Conservation (phyloP, 768 basidiomycete genomes). For the Boletus sp. region DNA sequence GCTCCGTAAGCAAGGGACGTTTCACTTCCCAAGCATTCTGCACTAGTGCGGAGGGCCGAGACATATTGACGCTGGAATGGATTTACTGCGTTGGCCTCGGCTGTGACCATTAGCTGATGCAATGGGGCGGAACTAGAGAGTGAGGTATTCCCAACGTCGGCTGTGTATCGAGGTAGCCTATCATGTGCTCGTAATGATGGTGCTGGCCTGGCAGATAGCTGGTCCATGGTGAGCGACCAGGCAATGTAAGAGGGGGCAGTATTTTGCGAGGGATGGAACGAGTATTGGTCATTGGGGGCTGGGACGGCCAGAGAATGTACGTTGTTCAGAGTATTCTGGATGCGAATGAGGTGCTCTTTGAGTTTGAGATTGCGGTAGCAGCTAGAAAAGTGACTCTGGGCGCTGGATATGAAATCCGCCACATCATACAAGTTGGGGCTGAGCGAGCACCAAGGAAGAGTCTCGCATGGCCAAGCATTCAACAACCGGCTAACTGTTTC, state of each 20-base stretch:
- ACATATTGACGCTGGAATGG: slow-evolving; percentile 7
- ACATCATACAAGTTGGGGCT: slow-evolving; percentile 2
- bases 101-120: not conserved
- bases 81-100: slow-evolving; percentile 5
- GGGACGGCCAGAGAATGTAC: not conserved
- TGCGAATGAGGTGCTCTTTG: slow-evolving; percentile 7
- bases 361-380: slow-evolving; percentile 15
- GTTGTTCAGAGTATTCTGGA: not conserved
- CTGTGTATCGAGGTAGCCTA: not conserved
- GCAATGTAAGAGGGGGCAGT: not conserved
- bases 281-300: not conserved
- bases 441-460: slow-evolving; percentile 4
- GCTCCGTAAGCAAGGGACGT: not conserved
- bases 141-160: not conserved
- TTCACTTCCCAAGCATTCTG: slow-evolving; percentile 7
- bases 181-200: not conserved
- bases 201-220: not conserved
- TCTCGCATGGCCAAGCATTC: slow-evolving; percentile 18
- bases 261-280: not conserved
- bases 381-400: slow-evolving; percentile 3
- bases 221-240: not conserved
- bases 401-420: not conserved
- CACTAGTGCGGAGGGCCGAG: slow-evolving; percentile 9
- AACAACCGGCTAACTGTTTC: slow-evolving; percentile 2
- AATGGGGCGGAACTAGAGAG: not conserved